Base-by-base conservation (phyloP, 2,329 filamentous ascomycete species). In the Trichoderma atroviride region DNA sequence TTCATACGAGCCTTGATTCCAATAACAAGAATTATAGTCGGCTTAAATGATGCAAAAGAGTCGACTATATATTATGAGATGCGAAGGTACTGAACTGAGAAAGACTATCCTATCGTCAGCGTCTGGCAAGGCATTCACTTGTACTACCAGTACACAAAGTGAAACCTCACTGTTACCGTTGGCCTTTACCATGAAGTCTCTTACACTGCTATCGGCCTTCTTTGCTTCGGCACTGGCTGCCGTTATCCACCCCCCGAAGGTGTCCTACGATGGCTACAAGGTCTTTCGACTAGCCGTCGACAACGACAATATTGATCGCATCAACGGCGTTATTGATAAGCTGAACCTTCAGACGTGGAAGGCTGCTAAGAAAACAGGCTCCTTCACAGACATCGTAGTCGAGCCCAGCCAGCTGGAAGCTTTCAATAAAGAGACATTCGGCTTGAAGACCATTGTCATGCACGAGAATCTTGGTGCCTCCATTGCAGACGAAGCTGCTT, bases 231-330 rank as follows among this genome's bases (percentile, higher is more conserved):
- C 69, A 40, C 60, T 71, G 29, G 68, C 72, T 22, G 71, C 66
- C n/a, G 66, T 52, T 11, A 6, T 68, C 35, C 68, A 68, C 5
- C 64, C 40, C 29, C 57, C 63, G 19, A 70, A 69, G 40, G 75
- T 81, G 5, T 79, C 79, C 0, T 85, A 84, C 69, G 75, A 81
- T 65, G 82, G 82, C 4, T 82, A 81, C 76, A 82, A 83, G 71
- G 82, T 82, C n/a, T 79, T 81, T 63, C 81, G 82, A 24, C 74
- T 84, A n/a, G 74, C 79, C 9, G 78, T 81, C 43, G 76, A 76
- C 22, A 71, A 78, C 29, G 71, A 78, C 60, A 67, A 59, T 55
- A 75, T 76, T 24, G 74, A 73, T 68, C 73, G 73, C 24, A 72
- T 83, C 62, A 77, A 78, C 70, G 70, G 73, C n/a, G 74, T 81